These are phyloP conservation scores for Lolium rigidum DNA, from an alignment of 176 grass and related monocot genomes.

Conservation along the genomic window DNA sequence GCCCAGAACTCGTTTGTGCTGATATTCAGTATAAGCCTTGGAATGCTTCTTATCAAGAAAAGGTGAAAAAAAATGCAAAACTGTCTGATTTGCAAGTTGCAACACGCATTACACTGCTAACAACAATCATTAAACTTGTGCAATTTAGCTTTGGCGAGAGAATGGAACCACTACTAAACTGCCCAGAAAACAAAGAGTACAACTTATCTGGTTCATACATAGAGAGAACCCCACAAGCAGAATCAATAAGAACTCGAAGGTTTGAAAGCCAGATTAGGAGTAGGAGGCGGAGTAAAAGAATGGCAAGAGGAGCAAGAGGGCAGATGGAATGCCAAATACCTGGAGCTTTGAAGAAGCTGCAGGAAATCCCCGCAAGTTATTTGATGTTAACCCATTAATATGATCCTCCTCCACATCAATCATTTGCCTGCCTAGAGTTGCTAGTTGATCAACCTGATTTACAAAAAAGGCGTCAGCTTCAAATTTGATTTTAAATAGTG, in stretches of 20 bases:
- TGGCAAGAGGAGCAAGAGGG: slow-evolving; percentile 4
- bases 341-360: slow-evolving; percentile 55
- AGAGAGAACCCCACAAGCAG: neutral
- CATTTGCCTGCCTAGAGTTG: slow-evolving; percentile 35
- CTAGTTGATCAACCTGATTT: slow-evolving; percentile 49
- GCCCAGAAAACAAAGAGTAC: slow-evolving; percentile 27
- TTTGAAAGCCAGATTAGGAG: slow-evolving; percentile 22
- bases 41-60: neutral
- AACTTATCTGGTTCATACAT: slow-evolving; percentile 30
- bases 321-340: slow-evolving; percentile 46
- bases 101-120: neutral
- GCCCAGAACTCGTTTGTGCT: neutral
- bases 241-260: neutral
- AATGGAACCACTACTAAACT: neutral
- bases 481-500: slow-evolving; percentile 23
- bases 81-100: slow-evolving; percentile 17
- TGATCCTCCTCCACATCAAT: slow-evolving; percentile 53
- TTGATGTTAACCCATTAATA: slow-evolving; percentile 56
- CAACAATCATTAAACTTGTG: neutral
- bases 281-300: slow-evolving; percentile 7
- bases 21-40: neutral
- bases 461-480: neutral
- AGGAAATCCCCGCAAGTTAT: slow-evolving; percentile 49
- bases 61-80: neutral
- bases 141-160: neutral